Evolutionary conservation across 139 green algal genomes (phyloP).

Genomic region (Auxenochlorella pyrenoidosa): DNA sequence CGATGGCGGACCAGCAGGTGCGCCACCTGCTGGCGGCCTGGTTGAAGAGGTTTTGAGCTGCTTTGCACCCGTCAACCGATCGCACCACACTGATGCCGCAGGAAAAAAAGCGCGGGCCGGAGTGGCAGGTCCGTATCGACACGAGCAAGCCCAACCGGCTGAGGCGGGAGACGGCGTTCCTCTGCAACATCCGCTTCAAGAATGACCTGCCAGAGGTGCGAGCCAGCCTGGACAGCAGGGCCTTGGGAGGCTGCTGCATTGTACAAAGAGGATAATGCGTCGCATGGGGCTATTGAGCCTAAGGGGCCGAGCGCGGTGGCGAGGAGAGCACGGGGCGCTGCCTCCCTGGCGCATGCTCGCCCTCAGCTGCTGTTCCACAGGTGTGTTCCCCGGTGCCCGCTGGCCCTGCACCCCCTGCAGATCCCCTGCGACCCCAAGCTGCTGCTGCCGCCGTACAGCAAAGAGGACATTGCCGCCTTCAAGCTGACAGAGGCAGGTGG

Average conservation of each 20-base stretch:
- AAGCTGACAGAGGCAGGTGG: constrained; percentile 50
- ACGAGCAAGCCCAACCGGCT: constrained; percentile 41
- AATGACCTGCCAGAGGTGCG: constrained; percentile 73
- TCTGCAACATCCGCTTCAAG: constrained; percentile 71
- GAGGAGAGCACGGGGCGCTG: not conserved
- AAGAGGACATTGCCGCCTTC: constrained; percentile 62
- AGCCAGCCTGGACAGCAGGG: not conserved
- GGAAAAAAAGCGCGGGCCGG: constrained; percentile 39
- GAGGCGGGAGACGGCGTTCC: constrained; percentile 68
- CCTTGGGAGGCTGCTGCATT: not conserved
- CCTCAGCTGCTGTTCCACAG: no score
- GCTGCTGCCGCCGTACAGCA: constrained; percentile 61
- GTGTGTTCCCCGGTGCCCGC: no score
- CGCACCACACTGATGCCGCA: not conserved
- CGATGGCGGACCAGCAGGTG: constrained; percentile 14
- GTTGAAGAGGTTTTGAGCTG: no score
- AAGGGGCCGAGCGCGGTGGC: no score
- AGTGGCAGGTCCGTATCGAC: constrained; percentile 36
- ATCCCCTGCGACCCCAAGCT: constrained; percentile 81
- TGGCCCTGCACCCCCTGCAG: constrained; percentile 37
- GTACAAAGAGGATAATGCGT: not conserved
- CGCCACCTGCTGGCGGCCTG: not conserved
- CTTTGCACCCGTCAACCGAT: no score
- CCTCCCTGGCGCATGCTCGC: not conserved
- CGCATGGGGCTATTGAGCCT: not conserved